Evolutionary conservation across 1,284 basidiomycete species (phyloP), one percentile per base, ranked within the genome.

Genomic region (Phenoliferia sp.): DNA sequence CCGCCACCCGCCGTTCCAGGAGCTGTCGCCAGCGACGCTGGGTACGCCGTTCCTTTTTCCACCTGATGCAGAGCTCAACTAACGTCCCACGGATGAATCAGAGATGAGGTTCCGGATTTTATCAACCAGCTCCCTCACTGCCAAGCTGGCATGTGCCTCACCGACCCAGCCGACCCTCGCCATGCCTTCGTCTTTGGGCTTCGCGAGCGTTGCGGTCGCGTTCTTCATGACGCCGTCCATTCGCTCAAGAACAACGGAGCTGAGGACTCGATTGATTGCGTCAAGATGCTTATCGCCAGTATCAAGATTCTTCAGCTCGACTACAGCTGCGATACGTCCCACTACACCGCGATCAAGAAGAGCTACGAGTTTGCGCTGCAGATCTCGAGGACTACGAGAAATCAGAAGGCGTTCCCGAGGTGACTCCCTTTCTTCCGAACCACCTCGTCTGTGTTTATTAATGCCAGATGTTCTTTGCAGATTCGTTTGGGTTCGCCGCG

Each of bases 181-280:
- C 92, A 92, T 77, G 84, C 88, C 77, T 83, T 81, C 59, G 86
- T 88, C 29, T 78, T 82, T 15, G 77, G 81, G 0, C 85, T 89
- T 76, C 87, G 90, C 50, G 76, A 79, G 29, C 85, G 87, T 19
- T 89, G 90, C 69, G 93, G 91, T 3, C 80, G 86, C 54, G 80
- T 91, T 22, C 80, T 92, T 35, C 85, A 89, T 70, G 81, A 81
- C 22, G 92, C 93, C 1, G 87, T 92, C 0, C 70, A 74, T 68
- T 67, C 67, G 66, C 73, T 67, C 71, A 76, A 84, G 57, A 82
- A 83, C 72, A 83, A 84, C 56, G 70, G 83, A 73, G 80, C 82
- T 35, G 94, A 96, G 79, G 93, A 94, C 78, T 94, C 95, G 73
- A 93, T 94, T 65, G 96, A 99, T 78, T 88, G 91, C 15, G 87